Evolutionary conservation across 106 monocot species (phyloP).

Genomic region (Gastrodia elata): DNA sequence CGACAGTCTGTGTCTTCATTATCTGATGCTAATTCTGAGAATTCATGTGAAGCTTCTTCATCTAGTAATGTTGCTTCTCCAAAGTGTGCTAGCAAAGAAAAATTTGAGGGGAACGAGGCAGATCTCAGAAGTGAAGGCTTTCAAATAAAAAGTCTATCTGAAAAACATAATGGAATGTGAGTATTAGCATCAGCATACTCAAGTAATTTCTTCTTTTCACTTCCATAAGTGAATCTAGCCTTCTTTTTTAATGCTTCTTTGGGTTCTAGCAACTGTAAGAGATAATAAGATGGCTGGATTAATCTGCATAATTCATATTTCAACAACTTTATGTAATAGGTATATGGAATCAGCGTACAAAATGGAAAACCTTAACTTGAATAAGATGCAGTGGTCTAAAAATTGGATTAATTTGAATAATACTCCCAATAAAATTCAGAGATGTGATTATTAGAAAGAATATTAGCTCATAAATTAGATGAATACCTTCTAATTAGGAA

Average conservation of each 20-base stretch:
- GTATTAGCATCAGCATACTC: background rate
- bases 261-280: background rate
- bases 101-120: background rate
- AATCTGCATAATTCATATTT: background rate
- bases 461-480: too few species aligned
- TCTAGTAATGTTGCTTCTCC: conserved; percentile 17
- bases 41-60: conserved; percentile 20
- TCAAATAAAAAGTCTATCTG: conserved; percentile 10
- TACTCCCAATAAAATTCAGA: too few species aligned
- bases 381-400: too few species aligned
- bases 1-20: conserved; percentile 4
- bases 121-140: background rate
- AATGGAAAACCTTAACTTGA: too few species aligned
- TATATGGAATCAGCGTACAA: too few species aligned
- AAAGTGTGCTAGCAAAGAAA: background rate
- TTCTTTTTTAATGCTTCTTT: background rate
- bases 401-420: too few species aligned
- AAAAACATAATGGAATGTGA: background rate
- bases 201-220: background rate
- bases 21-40: conserved; percentile 11
- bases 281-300: background rate
- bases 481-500: too few species aligned
- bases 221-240: background rate
- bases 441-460: too few species aligned
- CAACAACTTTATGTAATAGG: background rate